These are phyloP conservation scores for Talaromyces sp. DNA, from an alignment of 2,329 filamentous ascomycete genomes.

Conservation along the genomic window DNA sequence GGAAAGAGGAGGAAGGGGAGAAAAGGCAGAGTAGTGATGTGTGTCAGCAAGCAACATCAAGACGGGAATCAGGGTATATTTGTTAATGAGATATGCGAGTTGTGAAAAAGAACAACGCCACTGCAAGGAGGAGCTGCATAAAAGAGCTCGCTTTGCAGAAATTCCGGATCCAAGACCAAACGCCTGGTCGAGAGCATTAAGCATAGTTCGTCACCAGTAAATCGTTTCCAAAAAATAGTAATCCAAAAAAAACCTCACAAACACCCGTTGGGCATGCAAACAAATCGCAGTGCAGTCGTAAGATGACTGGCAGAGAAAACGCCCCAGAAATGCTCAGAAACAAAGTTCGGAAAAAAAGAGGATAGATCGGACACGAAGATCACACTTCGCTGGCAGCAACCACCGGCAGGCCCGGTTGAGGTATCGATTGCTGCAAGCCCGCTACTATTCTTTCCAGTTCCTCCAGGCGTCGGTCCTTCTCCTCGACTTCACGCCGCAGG, in stretches of 20 bases:
- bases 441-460: slow-evolving; percentile 35
- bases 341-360: background rate
- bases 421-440: slow-evolving; percentile 31
- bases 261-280: background rate
- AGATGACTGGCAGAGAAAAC: slow-evolving; percentile 5
- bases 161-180: slow-evolving; percentile 1
- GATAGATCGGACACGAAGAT: background rate
- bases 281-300: background rate
- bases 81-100: slow-evolving; percentile 6
- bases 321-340: background rate
- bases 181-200: background rate
- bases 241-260: background rate
- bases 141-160: background rate
- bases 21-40: background rate
- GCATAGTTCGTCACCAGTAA: background rate
- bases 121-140: background rate
- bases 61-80: slow-evolving; percentile 2
- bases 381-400: slow-evolving; percentile 8
- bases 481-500: slow-evolving; percentile 59
- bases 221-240: background rate
- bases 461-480: slow-evolving; percentile 42
- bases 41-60: background rate
- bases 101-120: slow-evolving; percentile 4
- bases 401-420: slow-evolving; percentile 17
- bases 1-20: background rate